phyloP scores from a whole-genome alignment of 2,329 filamentous ascomycete genomes.

The Colletotrichum sp. region DNA sequence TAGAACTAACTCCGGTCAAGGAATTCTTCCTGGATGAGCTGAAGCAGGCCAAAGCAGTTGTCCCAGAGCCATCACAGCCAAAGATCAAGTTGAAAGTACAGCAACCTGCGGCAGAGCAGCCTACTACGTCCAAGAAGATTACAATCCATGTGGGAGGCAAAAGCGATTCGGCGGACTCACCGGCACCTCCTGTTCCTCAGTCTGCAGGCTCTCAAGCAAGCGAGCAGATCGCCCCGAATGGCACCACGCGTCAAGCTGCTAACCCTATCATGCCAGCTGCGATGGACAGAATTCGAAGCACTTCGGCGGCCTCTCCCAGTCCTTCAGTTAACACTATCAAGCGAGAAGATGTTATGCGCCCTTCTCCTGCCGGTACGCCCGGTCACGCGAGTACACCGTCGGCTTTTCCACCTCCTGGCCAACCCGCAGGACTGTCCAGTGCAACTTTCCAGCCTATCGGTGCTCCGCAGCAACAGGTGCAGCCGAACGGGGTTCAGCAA shows the following conservation, averaged over 20 bases:
- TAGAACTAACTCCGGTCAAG: slow-evolving; percentile 44
- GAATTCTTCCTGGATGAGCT: slow-evolving; percentile 72
- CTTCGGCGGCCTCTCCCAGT: slow-evolving; percentile 49
- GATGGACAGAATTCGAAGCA: slow-evolving; percentile 33
- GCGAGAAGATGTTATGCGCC: slow-evolving; percentile 37
- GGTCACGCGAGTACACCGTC: slow-evolving; percentile 22
- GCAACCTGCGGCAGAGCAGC: slow-evolving; percentile 35
- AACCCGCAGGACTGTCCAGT: slow-evolving; percentile 21
- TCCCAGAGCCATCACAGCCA: slow-evolving; percentile 74
- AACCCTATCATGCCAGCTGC: slow-evolving; percentile 13
- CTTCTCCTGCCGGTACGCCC: slow-evolving; percentile 34
- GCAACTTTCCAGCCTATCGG: slow-evolving; percentile 23
- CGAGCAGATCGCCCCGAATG: slow-evolving; percentile 37
- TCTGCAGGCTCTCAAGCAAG: slow-evolving; percentile 36
- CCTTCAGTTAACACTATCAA: slow-evolving; percentile 42
- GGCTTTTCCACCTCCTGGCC: slow-evolving; percentile 8
- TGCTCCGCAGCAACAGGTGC: slow-evolving; percentile 26
- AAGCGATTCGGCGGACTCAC: slow-evolving; percentile 58
- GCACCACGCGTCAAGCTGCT: slow-evolving; percentile 14
- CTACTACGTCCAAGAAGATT: slow-evolving; percentile 62
- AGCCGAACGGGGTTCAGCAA: slow-evolving; percentile 37
- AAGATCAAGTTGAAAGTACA: slow-evolving; percentile 83
- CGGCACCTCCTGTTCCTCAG: slow-evolving; percentile 43
- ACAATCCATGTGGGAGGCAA: slow-evolving; percentile 73
- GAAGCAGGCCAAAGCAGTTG: slow-evolving; percentile 72